phyloP scores from a whole-genome alignment of 805 yeast genomes.

The Lipomyces kockii region DNA sequence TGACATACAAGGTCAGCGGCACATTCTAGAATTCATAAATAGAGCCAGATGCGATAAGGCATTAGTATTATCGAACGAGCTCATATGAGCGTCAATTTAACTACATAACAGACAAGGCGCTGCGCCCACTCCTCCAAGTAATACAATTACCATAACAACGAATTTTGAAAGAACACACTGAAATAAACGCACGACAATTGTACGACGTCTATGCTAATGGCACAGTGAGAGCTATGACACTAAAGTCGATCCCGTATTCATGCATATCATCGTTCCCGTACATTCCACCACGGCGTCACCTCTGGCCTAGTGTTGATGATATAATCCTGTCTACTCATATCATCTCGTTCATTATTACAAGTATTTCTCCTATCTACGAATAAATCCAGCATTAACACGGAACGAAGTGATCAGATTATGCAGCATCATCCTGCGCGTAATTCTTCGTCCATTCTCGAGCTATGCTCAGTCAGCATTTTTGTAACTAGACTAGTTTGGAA shows the following conservation, averaged over 20 bases:
- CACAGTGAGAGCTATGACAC: neutral
- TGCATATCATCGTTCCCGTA: neutral
- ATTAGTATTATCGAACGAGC: neutral
- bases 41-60: neutral
- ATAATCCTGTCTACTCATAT: neutral
- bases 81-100: neutral
- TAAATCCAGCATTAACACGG: neutral
- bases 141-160: neutral
- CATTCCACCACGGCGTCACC: neutral
- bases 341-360: neutral
- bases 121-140: neutral
- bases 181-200: neutral
- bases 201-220: neutral
- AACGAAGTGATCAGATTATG: neutral
- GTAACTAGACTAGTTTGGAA: neutral
- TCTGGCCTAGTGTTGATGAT: neutral
- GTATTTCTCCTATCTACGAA: neutral
- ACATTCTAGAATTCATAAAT: neutral
- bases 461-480: conserved; percentile 6
- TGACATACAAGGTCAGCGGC: neutral
- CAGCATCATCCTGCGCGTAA: conserved; percentile 52
- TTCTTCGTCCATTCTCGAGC: conserved; percentile 66
- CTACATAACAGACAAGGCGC: neutral
- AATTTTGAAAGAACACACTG: neutral
- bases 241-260: neutral